These are phyloP conservation scores for Ananas comosus DNA, from an alignment of 176 grass and related monocot species.

Conservation along the genomic window DNA sequence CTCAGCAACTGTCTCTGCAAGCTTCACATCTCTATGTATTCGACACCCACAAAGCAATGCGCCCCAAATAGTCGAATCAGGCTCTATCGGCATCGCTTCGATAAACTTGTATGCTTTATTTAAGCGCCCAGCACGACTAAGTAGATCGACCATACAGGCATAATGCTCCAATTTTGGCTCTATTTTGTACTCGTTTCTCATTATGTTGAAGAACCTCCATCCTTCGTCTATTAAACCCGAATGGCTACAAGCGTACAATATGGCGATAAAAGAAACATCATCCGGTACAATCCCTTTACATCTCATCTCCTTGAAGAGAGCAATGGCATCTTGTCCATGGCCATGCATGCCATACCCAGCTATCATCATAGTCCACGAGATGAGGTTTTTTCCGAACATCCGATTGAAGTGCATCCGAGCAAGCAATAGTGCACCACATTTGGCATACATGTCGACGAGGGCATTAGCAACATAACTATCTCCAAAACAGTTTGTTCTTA, in stretches of 20 bases:
- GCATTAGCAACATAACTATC: slow-evolving; percentile 49
- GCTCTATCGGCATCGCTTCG: slow-evolving; percentile 57
- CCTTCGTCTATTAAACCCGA: slow-evolving; percentile 64
- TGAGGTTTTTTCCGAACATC: slow-evolving; percentile 52
- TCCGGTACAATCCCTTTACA: slow-evolving; percentile 46
- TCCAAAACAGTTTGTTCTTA: slow-evolving; percentile 39
- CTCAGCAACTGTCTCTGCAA: slow-evolving; percentile 74
- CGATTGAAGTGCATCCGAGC: slow-evolving; percentile 46
- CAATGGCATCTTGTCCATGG: slow-evolving; percentile 46
- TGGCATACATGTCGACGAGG: slow-evolving; percentile 73
- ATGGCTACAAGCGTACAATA: slow-evolving; percentile 85
- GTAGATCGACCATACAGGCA: slow-evolving; percentile 66
- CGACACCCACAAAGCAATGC: slow-evolving; percentile 60
- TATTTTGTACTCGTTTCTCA: slow-evolving; percentile 65
- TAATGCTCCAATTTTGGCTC: slow-evolving; percentile 71
- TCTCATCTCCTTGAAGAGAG: slow-evolving; percentile 58
- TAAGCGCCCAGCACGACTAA: slow-evolving; percentile 43
- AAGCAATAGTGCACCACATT: slow-evolving; percentile 56
- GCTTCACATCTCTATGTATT: slow-evolving; percentile 66
- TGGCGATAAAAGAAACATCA: slow-evolving; percentile 50
- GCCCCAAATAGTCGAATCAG: slow-evolving; percentile 69
- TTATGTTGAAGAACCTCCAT: slow-evolving; percentile 66
- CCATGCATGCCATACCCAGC: slow-evolving; percentile 91
- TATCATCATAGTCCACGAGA: slow-evolving; percentile 93
- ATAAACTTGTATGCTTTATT: slow-evolving; percentile 65